phyloP scores from a whole-genome alignment of 2,329 filamentous ascomycete genomes.

The Zymoseptoria tritici region DNA sequence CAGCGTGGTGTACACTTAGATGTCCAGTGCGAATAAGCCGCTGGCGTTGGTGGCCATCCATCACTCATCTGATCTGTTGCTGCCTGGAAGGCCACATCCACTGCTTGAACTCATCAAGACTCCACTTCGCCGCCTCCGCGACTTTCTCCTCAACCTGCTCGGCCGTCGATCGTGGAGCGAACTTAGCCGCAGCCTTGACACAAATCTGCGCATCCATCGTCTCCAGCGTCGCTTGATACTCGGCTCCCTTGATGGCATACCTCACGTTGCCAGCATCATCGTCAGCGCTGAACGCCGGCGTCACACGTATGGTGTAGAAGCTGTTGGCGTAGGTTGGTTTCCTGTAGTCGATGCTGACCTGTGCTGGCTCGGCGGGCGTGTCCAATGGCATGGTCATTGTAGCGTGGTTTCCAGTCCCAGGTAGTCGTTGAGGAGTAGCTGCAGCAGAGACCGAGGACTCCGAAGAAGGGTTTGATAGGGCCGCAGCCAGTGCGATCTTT shows the following conservation, averaged over 20 bases:
- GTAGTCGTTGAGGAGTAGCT: conserved; percentile 25
- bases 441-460: conserved; percentile 14
- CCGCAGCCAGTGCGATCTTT: conserved; percentile 58
- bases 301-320: conserved; percentile 56
- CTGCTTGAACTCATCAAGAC: conserved; percentile 25
- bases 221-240: conserved; percentile 49
- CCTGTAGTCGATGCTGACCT: conserved; percentile 51
- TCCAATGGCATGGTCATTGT: conserved; percentile 17
- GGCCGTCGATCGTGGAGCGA: conserved; percentile 17
- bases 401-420: conserved; percentile 26
- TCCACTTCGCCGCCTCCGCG: conserved; percentile 10
- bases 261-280: conserved; percentile 14
- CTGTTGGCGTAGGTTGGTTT: conserved; percentile 51
- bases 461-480: conserved; percentile 35
- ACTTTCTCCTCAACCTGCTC: conserved; percentile 17
- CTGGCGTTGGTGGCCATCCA: neutral
- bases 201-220: conserved; percentile 48
- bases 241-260: conserved; percentile 27
- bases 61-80: conserved; percentile 6
- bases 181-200: conserved; percentile 44
- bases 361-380: conserved; percentile 27
- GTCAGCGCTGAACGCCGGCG: conserved; percentile 26
- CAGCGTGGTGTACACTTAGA: neutral
- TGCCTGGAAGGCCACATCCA: conserved; percentile 30
- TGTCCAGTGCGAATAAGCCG: neutral